Base-by-base conservation (phyloP, 768 basidiomycete species). In the Trametes gibbosa region DNA sequence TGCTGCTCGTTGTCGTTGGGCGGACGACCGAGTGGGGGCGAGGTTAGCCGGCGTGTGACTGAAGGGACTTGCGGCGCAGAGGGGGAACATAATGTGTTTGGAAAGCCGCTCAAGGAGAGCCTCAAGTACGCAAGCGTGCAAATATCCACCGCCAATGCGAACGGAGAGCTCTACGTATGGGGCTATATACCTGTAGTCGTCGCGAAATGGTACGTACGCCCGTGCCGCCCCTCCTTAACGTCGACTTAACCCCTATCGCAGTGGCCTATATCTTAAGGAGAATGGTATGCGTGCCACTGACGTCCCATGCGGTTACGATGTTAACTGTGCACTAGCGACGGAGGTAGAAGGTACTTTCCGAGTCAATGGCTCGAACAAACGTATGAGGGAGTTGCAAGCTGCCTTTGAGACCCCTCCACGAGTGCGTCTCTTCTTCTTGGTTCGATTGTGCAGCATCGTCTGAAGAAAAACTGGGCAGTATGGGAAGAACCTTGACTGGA, bases 151-250 rank as follows among this genome's bases (percentile, higher is more conserved):
- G 87, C 91, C 6, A 90, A 89, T 58, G 79, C 87, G 12, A 84
- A 84, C 60, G 93, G 93, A 8, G 85, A 90, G 63, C 79, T 92
- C 17, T 92, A 90, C 70, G 89, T 94, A 5, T 95, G 92, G 89
- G 94, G 95, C 0, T 90, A 90, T 70, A 92, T 99, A 49, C 96
- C 96, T 9, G 92, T 98, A 41, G 95, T 98, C 52, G 96, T 99
- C 41, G 96, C 96, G 46, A 98, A 97, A 75, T 98, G 94, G 92
- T 93, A 66, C 68, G 87, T 75, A 53, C 47, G 19, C 27, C 41
- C 21, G 53, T 27, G 29, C 27, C 50, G 32, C 16, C 35, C 49
- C 23, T n/a, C 63, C 46, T 23, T 47, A 61, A 56, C 39, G 34
- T 37, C 45, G 52, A 27, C 53, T 59, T 29, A 58, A 39, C 62